Percentiles rank a stretch among this genome's conserved stretches.
Evolutionary conservation across 2,329 filamentous ascomycete genomes (phyloP).

Genomic region (Blastomyces emzantsi): DNA sequence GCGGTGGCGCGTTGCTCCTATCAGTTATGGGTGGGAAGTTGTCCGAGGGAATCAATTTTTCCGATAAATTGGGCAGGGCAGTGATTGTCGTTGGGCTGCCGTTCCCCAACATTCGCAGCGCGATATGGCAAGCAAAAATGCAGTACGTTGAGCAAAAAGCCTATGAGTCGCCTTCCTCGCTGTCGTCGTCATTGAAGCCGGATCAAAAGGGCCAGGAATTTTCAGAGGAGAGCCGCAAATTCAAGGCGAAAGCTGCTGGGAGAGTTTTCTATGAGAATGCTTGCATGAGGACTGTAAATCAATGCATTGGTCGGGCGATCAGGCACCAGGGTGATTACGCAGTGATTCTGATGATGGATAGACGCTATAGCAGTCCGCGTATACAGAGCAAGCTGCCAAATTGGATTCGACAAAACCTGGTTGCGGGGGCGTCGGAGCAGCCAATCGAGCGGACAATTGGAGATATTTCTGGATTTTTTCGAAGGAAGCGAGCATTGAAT

Average conservation of each 20-base stretch:
- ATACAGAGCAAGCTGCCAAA: conserved; percentile 73
- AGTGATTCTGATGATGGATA: conserved; percentile 75
- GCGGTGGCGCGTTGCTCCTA: conserved; percentile 64
- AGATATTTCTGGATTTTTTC: conserved; percentile 29
- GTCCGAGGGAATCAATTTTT: conserved; percentile 98
- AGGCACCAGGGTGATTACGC: conserved; percentile 83
- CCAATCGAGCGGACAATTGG: conserved; percentile 23
- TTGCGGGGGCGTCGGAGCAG: conserved; percentile 18
- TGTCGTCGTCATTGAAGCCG: conserved; percentile 9
- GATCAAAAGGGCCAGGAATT: conserved; percentile 14
- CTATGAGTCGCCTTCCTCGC: conserved; percentile 16
- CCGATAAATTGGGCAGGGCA: conserved; percentile 76
- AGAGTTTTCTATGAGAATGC: conserved; percentile 86
- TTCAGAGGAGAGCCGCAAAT: conserved; percentile 24
- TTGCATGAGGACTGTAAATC: conserved; percentile 95
- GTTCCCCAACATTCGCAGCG: conserved; percentile 80
- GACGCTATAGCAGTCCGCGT: conserved; percentile 62
- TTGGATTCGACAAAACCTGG: conserved; percentile 72
- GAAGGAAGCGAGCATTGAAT: conserved; percentile 5
- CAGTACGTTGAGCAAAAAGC: conserved; percentile 67
- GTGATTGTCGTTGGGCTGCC: conserved; percentile 88
- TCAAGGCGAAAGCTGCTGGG: conserved; percentile 43
- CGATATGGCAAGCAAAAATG: conserved; percentile 89
- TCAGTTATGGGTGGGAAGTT: conserved; percentile 91
- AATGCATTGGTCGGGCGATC: conserved; percentile 89